Evolutionary conservation across 805 yeast species (phyloP).

Genomic region (Myxozyma neotropica): DNA sequence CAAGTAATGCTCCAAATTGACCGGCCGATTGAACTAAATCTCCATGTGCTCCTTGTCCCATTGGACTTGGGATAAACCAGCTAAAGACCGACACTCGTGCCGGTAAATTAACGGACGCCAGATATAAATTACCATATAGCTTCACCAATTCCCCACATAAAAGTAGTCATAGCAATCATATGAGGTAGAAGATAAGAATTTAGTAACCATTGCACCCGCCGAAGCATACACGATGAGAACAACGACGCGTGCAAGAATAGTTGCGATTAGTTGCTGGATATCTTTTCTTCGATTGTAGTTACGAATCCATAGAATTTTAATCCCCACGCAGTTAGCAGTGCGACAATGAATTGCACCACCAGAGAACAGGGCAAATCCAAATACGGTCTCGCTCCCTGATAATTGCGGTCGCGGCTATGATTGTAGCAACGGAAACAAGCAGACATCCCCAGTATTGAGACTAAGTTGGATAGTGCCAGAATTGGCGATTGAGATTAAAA

Average conservation of each 20-base stretch:
- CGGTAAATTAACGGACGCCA: conserved; percentile 1
- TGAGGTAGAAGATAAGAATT: background rate
- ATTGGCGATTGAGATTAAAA: background rate
- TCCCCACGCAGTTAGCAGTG: background rate
- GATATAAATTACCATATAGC: conserved; percentile 1
- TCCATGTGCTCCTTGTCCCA: conserved; percentile 8
- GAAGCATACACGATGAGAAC: background rate
- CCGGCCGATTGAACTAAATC: background rate
- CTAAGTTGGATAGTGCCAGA: conserved; percentile 1
- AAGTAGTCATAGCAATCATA: conserved; percentile 2
- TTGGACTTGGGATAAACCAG: conserved; percentile 2
- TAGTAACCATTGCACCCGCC: background rate
- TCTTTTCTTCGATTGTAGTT: conserved; percentile 37
- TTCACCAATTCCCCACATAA: background rate
- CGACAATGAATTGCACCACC: conserved; percentile 2
- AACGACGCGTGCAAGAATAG: conserved; percentile 1
- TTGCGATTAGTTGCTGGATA: conserved; percentile 16
- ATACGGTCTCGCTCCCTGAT: background rate
- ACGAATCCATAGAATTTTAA: background rate
- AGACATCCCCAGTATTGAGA: background rate
- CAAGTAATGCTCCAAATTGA: conserved; percentile 2
- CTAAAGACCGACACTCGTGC: background rate
- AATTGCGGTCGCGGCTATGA: background rate
- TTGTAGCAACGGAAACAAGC: background rate
- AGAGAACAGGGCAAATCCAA: conserved; percentile 7